Conservation (phyloP, 2,329 filamentous ascomycete genomes). For the Alternaria triticina region DNA sequence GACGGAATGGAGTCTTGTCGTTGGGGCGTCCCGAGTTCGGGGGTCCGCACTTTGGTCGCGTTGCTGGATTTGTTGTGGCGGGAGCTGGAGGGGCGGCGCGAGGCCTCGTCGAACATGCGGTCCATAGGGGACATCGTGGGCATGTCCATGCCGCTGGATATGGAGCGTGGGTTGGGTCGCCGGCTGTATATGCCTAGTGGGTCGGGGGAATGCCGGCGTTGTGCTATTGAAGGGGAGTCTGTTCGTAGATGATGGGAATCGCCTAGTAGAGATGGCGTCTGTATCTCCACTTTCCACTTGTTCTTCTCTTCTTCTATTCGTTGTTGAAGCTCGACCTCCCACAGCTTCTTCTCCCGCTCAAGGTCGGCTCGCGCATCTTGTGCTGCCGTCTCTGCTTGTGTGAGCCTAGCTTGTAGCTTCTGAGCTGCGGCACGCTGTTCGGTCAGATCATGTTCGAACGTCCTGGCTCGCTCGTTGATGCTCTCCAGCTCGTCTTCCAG, state of each 20-base stretch:
- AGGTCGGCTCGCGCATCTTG: constrained; percentile 63
- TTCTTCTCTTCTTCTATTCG: constrained; percentile 69
- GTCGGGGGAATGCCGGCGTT: constrained; percentile 51
- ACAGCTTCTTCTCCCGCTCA: constrained; percentile 64
- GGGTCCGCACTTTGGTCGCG: constrained; percentile 37
- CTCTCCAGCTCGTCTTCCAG: constrained; percentile 85
- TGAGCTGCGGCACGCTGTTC: constrained; percentile 66
- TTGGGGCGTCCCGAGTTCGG: constrained; percentile 42
- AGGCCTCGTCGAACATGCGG: constrained; percentile 45
- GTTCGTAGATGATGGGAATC: constrained; percentile 41
- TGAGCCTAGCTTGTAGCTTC: constrained; percentile 67
- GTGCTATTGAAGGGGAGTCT: constrained; percentile 46
- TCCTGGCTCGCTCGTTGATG: constrained; percentile 67
- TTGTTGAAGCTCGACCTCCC: constrained; percentile 63
- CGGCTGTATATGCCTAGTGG: constrained; percentile 39
- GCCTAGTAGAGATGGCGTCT: constrained; percentile 34
- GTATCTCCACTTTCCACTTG: constrained; percentile 62
- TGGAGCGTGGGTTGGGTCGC: constrained; percentile 35
- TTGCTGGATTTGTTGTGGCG: constrained; percentile 36
- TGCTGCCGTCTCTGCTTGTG: constrained; percentile 69
- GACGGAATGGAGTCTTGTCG: constrained; percentile 46
- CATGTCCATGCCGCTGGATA: constrained; percentile 37
- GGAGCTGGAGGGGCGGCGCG: constrained; percentile 45
- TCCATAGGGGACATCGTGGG: constrained; percentile 44
- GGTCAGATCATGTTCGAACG: constrained; percentile 68